Percentiles rank a stretch among this genome's conserved stretches.
These are phyloP conservation scores for Tagetes erecta DNA, from an alignment of 129 eudicot species.

Conservation along the genomic window DNA sequence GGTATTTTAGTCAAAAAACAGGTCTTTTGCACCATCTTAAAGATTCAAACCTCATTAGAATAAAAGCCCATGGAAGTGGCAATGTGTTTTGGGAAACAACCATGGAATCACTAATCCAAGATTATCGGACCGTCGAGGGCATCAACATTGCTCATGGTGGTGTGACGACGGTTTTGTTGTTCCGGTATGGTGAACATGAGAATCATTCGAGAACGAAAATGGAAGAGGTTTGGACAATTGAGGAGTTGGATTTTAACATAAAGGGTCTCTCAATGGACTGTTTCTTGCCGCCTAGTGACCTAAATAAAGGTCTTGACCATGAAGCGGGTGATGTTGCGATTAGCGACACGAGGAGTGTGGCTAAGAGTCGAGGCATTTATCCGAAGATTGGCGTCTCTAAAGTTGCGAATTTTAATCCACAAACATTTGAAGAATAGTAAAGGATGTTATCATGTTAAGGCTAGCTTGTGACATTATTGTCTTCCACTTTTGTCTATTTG, in stretches of 20 bases:
- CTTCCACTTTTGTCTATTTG: slow-evolving; percentile 21
- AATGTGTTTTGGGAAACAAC: slow-evolving; percentile 71
- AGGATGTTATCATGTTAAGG: slow-evolving; percentile 14
- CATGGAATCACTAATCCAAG: slow-evolving; percentile 79
- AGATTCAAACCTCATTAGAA: slow-evolving; percentile 69
- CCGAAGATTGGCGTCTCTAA: slow-evolving; percentile 40
- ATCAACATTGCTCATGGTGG: slow-evolving; percentile 80
- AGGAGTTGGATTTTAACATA: slow-evolving; percentile 83
- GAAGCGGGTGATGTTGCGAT: slow-evolving; percentile 38
- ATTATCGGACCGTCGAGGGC: slow-evolving; percentile 71
- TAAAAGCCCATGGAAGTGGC: slow-evolving; percentile 41
- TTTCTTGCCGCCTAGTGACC: slow-evolving; percentile 81
- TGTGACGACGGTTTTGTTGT: slow-evolving; percentile 52
- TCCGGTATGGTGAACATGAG: slow-evolving; percentile 67
- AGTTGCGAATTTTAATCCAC: slow-evolving; percentile 41
- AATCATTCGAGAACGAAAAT: slow-evolving; percentile 64
- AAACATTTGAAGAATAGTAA: slow-evolving; percentile 18
- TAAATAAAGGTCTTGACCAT: slow-evolving; percentile 38
- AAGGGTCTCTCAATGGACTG: slow-evolving; percentile 72
- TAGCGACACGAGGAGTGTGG: slow-evolving; percentile 18
- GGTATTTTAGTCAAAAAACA: slow-evolving; percentile 75
- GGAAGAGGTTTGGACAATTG: slow-evolving; percentile 89
- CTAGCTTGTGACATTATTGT: slow-evolving; percentile 17
- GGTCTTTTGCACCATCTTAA: slow-evolving; percentile 68
- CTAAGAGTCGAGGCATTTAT: slow-evolving; percentile 30